Evolutionary conservation across 2,329 filamentous ascomycete species (phyloP).

Genomic region (Alternaria triticimaculans): DNA sequence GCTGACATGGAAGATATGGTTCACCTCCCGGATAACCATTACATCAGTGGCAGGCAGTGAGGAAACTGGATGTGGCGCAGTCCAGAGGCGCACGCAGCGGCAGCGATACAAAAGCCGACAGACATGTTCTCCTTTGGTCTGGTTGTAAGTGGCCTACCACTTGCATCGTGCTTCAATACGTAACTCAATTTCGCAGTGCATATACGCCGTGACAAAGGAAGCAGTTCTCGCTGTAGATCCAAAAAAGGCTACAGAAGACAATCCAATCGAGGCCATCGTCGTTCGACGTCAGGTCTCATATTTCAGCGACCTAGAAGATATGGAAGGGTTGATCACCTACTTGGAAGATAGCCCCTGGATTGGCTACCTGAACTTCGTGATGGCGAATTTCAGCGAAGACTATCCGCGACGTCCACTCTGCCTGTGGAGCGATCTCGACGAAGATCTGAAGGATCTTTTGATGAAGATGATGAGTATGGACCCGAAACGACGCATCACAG

Average conservation of each 20-base stretch:
- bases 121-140: constrained; percentile 56
- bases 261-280: neutral
- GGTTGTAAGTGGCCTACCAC: constrained; percentile 45
- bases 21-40: constrained; percentile 47
- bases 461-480: neutral
- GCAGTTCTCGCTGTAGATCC: neutral
- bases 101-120: constrained; percentile 48
- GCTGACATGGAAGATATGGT: constrained; percentile 53
- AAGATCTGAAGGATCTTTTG: neutral
- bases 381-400: neutral
- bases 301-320: neutral
- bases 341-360: neutral
- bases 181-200: neutral
- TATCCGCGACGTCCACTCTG: neutral
- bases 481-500: neutral
- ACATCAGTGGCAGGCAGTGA: constrained; percentile 46
- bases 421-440: neutral
- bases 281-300: neutral
- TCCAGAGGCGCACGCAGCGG: constrained; percentile 54
- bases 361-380: neutral
- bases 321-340: neutral
- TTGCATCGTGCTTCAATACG: neutral
- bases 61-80: constrained; percentile 57
- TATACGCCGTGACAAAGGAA: neutral
- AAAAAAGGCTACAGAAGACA: neutral